phyloP scores from a whole-genome alignment of 2,329 filamentous ascomycete species.

The Dactylella cylindrospora region DNA sequence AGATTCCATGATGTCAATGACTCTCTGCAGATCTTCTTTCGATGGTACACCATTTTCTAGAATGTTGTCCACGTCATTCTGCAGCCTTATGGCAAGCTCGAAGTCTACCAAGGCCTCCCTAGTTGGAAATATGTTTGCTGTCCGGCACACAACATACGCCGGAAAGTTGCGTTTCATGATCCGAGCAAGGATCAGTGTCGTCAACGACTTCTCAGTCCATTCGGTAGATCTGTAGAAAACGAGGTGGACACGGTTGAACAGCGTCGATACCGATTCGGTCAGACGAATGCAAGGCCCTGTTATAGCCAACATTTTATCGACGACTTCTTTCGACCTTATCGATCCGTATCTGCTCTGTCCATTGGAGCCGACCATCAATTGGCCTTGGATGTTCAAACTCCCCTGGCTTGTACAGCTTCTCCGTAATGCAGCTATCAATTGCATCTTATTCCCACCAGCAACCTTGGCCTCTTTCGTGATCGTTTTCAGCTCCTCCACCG shows the following conservation, averaged over 20 bases:
- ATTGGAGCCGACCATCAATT: slow-evolving; percentile 45
- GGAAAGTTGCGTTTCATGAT: slow-evolving; percentile 87
- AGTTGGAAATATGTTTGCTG: slow-evolving; percentile 81
- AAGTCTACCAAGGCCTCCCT: slow-evolving; percentile 78
- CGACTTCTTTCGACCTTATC: slow-evolving; percentile 43
- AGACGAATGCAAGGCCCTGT: slow-evolving; percentile 79
- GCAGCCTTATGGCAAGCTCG: slow-evolving; percentile 78
- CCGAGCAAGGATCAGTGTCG: slow-evolving; percentile 88
- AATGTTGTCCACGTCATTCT: slow-evolving; percentile 77
- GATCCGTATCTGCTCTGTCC: slow-evolving; percentile 44
- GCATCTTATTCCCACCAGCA: slow-evolving; percentile 82
- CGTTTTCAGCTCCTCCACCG: slow-evolving; percentile 81
- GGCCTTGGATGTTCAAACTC: slow-evolving; percentile 43
- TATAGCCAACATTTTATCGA: slow-evolving; percentile 47
- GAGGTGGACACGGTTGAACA: slow-evolving; percentile 92
- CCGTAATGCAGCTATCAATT: slow-evolving; percentile 59
- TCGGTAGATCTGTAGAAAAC: slow-evolving; percentile 95
- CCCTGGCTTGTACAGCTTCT: slow-evolving; percentile 44
- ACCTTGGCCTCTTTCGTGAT: slow-evolving; percentile 85
- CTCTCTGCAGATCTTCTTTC: slow-evolving; percentile 65
- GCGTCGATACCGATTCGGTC: slow-evolving; percentile 68
- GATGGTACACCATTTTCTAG: slow-evolving; percentile 75
- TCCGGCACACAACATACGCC: slow-evolving; percentile 84
- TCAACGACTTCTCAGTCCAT: slow-evolving; percentile 96
- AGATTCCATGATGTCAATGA: slow-evolving; percentile 71